These are phyloP conservation scores for Paecilomyces fulvus DNA, from an alignment of 2,329 filamentous ascomycete genomes.

Conservation along the genomic window DNA sequence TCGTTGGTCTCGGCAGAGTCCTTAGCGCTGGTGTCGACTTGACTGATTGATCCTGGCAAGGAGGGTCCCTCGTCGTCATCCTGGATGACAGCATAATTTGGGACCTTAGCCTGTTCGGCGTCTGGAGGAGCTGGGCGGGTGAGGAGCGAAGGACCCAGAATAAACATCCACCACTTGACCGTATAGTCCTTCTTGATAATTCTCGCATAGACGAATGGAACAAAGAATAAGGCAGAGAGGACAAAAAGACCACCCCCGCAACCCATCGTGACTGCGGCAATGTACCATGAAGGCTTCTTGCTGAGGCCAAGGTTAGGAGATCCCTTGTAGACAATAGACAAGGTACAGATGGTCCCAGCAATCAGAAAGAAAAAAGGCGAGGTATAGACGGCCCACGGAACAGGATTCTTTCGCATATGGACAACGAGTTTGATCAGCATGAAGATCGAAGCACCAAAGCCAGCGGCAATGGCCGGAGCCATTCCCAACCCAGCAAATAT, in stretches of 20 bases:
- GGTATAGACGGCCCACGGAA: slow-evolving; percentile 63
- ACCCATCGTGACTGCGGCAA: slow-evolving; percentile 26
- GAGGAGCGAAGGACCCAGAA: slow-evolving; percentile 57
- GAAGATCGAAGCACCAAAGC: slow-evolving; percentile 62
- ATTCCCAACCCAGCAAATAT: slow-evolving; percentile 65
- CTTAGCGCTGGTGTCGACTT: slow-evolving; percentile 12
- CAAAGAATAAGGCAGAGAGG: slow-evolving; percentile 61
- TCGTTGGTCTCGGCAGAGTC: slow-evolving; percentile 21
- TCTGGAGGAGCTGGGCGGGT: slow-evolving; percentile 48
- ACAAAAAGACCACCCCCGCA: slow-evolving; percentile 52
- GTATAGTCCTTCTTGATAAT: slow-evolving; percentile 61
- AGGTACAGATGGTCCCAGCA: slow-evolving; percentile 63
- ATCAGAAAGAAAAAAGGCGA: slow-evolving; percentile 72
- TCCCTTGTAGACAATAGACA: slow-evolving; percentile 75
- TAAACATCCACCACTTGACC: slow-evolving; percentile 55
- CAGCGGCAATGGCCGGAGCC: slow-evolving; percentile 59
- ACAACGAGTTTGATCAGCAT: slow-evolving; percentile 64
- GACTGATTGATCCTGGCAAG: slow-evolving; percentile 20
- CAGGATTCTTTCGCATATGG: slow-evolving; percentile 61
- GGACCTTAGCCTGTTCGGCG: slow-evolving; percentile 50
- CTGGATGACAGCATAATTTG: slow-evolving; percentile 71
- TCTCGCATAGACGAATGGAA: slow-evolving; percentile 59
- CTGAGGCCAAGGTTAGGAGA: slow-evolving; percentile 58
- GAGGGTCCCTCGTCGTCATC: slow-evolving; percentile 47
- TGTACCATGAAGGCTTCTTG: slow-evolving; percentile 41